phyloP scores from a whole-genome alignment of 2,329 filamentous ascomycete genomes.

The Penicillium glabrum region DNA sequence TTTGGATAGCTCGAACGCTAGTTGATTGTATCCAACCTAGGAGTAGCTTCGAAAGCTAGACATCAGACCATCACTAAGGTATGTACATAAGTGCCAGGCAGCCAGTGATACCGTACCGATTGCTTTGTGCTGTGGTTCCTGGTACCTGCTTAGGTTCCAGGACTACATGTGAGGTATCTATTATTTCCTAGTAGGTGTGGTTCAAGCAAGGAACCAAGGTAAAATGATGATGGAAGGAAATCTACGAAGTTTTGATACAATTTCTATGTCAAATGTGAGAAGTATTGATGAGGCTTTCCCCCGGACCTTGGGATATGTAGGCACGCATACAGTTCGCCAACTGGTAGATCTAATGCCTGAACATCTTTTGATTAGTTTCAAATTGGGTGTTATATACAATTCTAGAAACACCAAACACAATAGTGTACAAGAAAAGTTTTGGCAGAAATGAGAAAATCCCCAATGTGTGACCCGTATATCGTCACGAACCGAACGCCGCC shows the following conservation, averaged over 20 bases:
- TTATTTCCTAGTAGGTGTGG: not conserved
- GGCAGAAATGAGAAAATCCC: not conserved
- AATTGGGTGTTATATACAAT: not conserved
- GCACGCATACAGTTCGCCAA: not conserved
- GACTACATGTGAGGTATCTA: not conserved
- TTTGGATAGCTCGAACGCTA: not conserved
- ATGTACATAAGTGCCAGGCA: too few species aligned
- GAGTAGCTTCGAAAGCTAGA: not conserved
- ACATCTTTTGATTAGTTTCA: not conserved
- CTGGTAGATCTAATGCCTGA: not conserved
- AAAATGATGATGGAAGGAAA: too few species aligned
- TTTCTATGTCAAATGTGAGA: not conserved
- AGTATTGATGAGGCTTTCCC: too few species aligned
- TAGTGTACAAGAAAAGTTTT: not conserved
- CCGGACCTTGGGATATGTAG: too few species aligned
- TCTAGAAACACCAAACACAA: not conserved
- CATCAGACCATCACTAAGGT: too few species aligned
- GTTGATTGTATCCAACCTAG: not conserved
- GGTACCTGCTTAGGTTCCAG: not conserved
- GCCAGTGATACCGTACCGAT: not conserved
- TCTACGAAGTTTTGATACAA: not conserved
- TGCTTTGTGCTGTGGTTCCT: not conserved
- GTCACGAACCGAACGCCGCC: slow-evolving; percentile 8
- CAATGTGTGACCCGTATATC: slow-evolving; percentile 8
- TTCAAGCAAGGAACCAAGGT: not conserved